A percentile compares a stretch with the other conserved stretches of the same genome.
Evolutionary conservation across 768 basidiomycete genomes (phyloP).

Genomic region (Nidularia pulvinata): DNA sequence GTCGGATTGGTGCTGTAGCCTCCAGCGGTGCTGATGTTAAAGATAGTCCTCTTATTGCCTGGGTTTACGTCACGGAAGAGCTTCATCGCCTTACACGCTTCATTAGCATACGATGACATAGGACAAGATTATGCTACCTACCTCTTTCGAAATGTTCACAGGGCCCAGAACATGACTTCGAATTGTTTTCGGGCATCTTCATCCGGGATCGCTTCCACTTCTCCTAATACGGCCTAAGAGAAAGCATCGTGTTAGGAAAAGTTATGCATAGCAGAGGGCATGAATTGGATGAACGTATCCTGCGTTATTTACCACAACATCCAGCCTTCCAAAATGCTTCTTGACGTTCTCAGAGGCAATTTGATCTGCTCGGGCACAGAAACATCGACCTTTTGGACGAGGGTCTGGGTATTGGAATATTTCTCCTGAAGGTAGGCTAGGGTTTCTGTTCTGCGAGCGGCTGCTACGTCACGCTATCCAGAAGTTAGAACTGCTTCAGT

Average conservation of each 20-base stretch:
- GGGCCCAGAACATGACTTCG: conserved; percentile 44
- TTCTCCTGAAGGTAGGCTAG: conserved; percentile 13
- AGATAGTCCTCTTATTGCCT: conserved; percentile 17
- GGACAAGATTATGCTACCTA: no score
- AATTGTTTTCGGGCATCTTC: conserved; percentile 28
- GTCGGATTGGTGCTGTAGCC: conserved; percentile 26
- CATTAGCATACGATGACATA: no score
- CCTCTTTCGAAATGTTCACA: conserved; percentile 32
- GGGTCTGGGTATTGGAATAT: conserved; percentile 16
- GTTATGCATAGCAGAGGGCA: neutral
- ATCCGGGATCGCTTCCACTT: conserved; percentile 30
- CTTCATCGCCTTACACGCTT: conserved; percentile 10
- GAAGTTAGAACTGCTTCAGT: conserved; percentile 21
- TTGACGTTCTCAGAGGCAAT: conserved; percentile 26
- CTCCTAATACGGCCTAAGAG: conserved; percentile 22
- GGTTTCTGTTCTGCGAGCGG: conserved; percentile 18
- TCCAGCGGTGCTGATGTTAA: conserved; percentile 27
- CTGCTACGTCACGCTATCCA: conserved; percentile 27
- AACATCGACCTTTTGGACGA: conserved; percentile 25
- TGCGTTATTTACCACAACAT: conserved; percentile 47
- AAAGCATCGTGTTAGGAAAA: neutral
- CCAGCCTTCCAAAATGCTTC: conserved; percentile 35
- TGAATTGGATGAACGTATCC: conserved; percentile 14
- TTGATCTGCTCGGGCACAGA: conserved; percentile 22
- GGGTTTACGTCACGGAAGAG: conserved; percentile 22